These are phyloP conservation scores for Coriaria nepalensis DNA, from an alignment of 306 rosid genomes.

Conservation along the genomic window DNA sequence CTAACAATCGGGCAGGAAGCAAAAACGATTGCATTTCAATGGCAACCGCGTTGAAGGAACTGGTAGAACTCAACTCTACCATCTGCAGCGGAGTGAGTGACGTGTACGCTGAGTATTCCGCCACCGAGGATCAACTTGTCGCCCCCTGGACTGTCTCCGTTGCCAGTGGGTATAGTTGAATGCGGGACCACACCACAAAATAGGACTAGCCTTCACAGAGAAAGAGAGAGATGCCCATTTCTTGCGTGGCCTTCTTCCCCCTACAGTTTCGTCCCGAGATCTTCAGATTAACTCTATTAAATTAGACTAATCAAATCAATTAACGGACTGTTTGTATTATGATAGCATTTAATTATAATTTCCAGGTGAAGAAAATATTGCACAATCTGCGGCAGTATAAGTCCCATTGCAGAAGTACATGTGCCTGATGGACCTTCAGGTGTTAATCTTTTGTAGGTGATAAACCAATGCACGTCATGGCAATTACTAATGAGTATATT, in stretches of 20 bases:
- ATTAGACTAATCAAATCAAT: not conserved
- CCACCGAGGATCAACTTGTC: slow-evolving; percentile 71
- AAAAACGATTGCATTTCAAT: too few species aligned
- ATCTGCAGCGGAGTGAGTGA: slow-evolving; percentile 5
- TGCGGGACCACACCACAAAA: too few species aligned
- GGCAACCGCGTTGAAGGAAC: too few species aligned
- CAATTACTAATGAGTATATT: slow-evolving; percentile 1
- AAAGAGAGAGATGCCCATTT: too few species aligned
- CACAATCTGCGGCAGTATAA: slow-evolving; percentile 59
- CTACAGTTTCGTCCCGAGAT: too few species aligned
- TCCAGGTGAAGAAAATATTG: slow-evolving; percentile 75
- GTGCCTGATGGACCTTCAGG: slow-evolving; percentile 99
- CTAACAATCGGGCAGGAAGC: too few species aligned
- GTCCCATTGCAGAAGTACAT: slow-evolving; percentile 82
- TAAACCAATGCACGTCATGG: not conserved
- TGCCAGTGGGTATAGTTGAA: slow-evolving; percentile 22
- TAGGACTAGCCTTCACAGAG: too few species aligned
- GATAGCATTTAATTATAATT: not conserved
- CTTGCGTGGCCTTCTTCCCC: too few species aligned
- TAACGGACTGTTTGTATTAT: not conserved
- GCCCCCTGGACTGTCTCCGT: slow-evolving; percentile 81
- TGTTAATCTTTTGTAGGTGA: slow-evolving; percentile 1
- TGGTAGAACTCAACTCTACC: too few species aligned
- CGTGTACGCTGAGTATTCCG: slow-evolving; percentile 56
- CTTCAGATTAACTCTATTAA: too few species aligned